Conservation (phyloP, 345 rosid species). For the Hibiscus mutabilis region DNA sequence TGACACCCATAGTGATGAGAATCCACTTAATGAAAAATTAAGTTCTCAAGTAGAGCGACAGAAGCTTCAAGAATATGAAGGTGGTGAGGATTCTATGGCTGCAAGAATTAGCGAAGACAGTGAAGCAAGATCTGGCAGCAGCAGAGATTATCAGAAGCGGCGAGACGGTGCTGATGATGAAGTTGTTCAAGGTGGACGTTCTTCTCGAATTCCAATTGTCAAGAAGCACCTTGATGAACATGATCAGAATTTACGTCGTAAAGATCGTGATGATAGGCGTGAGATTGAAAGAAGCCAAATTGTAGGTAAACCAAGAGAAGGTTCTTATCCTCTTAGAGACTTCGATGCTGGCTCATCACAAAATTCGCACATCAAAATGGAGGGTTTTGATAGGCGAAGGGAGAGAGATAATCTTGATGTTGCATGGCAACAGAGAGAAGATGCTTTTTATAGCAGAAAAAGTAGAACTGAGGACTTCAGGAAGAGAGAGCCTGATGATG, state of each 20-base stretch:
- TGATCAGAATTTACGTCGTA: constrained; percentile 48
- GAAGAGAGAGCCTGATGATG: constrained; percentile 71
- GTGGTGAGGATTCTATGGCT: constrained; percentile 60
- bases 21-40: constrained; percentile 21
- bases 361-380: constrained; percentile 41
- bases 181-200: constrained; percentile 60
- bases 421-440: constrained; percentile 60
- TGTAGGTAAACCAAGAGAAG: constrained; percentile 47
- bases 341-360: constrained; percentile 34
- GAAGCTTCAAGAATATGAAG: constrained; percentile 47
- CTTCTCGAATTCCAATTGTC: constrained; percentile 29
- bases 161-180: constrained; percentile 75
- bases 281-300: constrained; percentile 54
- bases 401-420: constrained; percentile 55
- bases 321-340: constrained; percentile 47
- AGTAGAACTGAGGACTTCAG: constrained; percentile 58
- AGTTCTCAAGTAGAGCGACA: constrained; percentile 36
- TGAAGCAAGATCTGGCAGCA: constrained; percentile 84
- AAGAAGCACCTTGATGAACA: constrained; percentile 47
- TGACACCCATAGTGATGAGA: constrained; percentile 27
- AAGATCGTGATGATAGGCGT: constrained; percentile 46
- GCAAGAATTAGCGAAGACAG: constrained; percentile 89
- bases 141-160: constrained; percentile 64
- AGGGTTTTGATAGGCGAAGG: constrained; percentile 58
- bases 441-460: constrained; percentile 49